These are phyloP conservation scores for Wickerhamiella sorbophila DNA, from an alignment of 805 yeast species.

Conservation along the genomic window DNA sequence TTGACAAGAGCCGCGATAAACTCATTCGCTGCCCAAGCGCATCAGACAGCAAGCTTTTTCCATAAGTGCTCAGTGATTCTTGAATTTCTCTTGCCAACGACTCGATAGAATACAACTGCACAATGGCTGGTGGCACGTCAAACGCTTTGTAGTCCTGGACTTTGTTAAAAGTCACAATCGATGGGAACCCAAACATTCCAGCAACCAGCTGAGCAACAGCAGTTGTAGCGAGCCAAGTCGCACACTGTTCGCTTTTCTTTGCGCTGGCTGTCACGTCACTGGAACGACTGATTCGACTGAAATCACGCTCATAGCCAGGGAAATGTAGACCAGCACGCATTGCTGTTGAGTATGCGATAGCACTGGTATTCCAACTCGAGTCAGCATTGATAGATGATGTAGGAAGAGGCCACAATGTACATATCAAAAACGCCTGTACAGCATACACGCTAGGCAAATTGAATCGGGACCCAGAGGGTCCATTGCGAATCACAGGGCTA, in stretches of 20 bases:
- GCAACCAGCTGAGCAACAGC: slow-evolving; percentile 82
- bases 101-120: slow-evolving; percentile 69
- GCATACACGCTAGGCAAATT: slow-evolving; percentile 87
- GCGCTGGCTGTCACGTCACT: slow-evolving; percentile 4
- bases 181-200: slow-evolving; percentile 87
- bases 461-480: slow-evolving; percentile 47
- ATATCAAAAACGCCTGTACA: slow-evolving; percentile 80
- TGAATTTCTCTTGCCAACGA: slow-evolving; percentile 78
- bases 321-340: slow-evolving; percentile 82
- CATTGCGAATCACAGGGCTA: slow-evolving; percentile 72
- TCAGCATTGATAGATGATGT: slow-evolving; percentile 92
- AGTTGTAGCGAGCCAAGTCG: slow-evolving; percentile 92
- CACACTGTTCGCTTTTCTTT: slow-evolving; percentile 48
- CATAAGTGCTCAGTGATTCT: slow-evolving; percentile 57
- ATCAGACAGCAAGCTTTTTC: slow-evolving; percentile 49
- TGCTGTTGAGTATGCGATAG: slow-evolving; percentile 86
- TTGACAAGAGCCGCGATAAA: slow-evolving; percentile 50
- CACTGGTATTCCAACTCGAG: slow-evolving; percentile 89
- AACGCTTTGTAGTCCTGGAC: slow-evolving; percentile 38
- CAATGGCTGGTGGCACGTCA: slow-evolving; percentile 43
- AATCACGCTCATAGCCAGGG: slow-evolving; percentile 44
- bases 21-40: slow-evolving; percentile 63
- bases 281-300: slow-evolving; percentile 32
- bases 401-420: slow-evolving; percentile 91
- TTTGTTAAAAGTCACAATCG: slow-evolving; percentile 73